Percentiles rank a stretch among this genome's conserved stretches.
Evolutionary conservation across 768 basidiomycete species (phyloP).

Genomic region (Serpula lacrymans): DNA sequence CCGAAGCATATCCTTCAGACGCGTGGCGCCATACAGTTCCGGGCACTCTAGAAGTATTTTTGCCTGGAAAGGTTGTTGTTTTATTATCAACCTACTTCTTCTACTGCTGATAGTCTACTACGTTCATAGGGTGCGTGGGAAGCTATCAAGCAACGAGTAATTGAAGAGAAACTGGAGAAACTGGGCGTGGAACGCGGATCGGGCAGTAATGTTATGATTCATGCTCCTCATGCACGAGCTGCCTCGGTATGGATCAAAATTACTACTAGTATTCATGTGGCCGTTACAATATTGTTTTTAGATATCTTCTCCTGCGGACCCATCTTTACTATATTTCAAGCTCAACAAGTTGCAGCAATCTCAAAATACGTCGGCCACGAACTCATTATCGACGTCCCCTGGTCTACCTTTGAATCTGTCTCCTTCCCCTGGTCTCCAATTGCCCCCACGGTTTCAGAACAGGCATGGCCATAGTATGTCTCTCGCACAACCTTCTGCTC

Average conservation of each 20-base stretch:
- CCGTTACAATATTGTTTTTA: slow-evolving; percentile 24
- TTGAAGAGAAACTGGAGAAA: slow-evolving; percentile 79
- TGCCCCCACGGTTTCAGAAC: slow-evolving; percentile 41
- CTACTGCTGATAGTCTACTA: too few relatives aligned
- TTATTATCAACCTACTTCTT: slow-evolving; percentile 9
- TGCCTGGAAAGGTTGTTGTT: slow-evolving; percentile 69
- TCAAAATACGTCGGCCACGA: slow-evolving; percentile 47
- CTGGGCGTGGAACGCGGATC: slow-evolving; percentile 72
- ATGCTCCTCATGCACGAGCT: slow-evolving; percentile 77
- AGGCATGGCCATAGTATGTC: slow-evolving; percentile 76
- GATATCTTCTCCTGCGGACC: slow-evolving; percentile 92
- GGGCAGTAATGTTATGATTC: slow-evolving; percentile 51
- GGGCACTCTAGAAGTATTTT: slow-evolving; percentile 70
- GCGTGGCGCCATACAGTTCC: slow-evolving; percentile 56
- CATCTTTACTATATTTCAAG: slow-evolving; percentile 76
- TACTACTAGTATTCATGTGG: slow-evolving; percentile 5
- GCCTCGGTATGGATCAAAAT: slow-evolving; percentile 58
- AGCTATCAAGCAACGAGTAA: slow-evolving; percentile 59
- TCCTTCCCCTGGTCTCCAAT: slow-evolving; percentile 45
- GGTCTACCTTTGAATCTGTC: slow-evolving; percentile 53
- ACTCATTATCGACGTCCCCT: slow-evolving; percentile 63
- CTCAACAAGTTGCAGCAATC: slow-evolving; percentile 80
- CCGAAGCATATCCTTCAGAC: slow-evolving; percentile 65
- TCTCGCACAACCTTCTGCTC: slow-evolving; percentile 51
- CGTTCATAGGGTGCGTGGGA: slow-evolving; percentile 67